Conservation (phyloP, 768 basidiomycete species). For the Termitomyces sp. region DNA sequence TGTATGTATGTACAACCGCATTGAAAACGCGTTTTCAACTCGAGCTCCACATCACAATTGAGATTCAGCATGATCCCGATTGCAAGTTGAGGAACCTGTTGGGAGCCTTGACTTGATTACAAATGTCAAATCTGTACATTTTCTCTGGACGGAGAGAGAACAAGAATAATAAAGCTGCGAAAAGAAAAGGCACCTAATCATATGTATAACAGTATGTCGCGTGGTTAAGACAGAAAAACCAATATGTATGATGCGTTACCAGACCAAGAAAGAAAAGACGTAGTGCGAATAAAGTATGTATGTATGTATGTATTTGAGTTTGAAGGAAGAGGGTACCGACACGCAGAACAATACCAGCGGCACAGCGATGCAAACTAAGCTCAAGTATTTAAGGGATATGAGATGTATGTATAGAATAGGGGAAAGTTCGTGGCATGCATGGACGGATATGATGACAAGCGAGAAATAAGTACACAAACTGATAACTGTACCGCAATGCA, state of each 20-base stretch:
- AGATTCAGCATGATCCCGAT: no score
- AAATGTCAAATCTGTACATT: no score
- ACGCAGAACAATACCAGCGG: constrained; percentile 6
- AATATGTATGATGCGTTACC: constrained; percentile 3
- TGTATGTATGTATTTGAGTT: neutral
- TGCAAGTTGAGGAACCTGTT: no score
- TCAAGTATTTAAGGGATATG: neutral
- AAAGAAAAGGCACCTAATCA: constrained; percentile 9
- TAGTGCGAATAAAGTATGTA: constrained; percentile 16
- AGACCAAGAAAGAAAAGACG: constrained; percentile 17
- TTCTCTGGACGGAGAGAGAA: no score
- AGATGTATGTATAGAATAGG: neutral
- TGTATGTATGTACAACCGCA: no score
- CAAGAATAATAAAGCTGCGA: no score
- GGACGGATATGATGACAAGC: constrained; percentile 7
- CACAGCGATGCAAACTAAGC: neutral
- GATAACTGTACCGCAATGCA: constrained; percentile 12
- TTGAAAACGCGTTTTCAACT: neutral
- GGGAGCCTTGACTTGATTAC: no score
- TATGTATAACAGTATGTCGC: neutral
- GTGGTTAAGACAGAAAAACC: neutral
- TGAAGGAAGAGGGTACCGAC: neutral
- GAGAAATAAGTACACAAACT: constrained; percentile 8
- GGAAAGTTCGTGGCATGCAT: neutral
- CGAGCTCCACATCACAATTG: neutral